Percentiles rank a stretch among this genome's conserved stretches.
Evolutionary conservation across 2,329 filamentous ascomycete genomes (phyloP).

Genomic region (Podosphaera fusca): DNA sequence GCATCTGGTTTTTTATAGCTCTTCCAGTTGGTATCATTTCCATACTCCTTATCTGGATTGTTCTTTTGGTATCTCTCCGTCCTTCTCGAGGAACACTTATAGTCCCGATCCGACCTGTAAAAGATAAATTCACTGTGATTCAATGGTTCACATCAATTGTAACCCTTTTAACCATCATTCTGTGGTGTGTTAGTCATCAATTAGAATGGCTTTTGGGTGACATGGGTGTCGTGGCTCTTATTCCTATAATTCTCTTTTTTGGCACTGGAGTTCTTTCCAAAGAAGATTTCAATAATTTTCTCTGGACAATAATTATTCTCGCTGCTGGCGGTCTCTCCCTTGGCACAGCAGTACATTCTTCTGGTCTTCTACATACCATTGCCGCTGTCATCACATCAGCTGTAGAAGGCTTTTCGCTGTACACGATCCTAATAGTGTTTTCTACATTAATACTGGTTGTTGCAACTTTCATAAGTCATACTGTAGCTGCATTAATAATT

Average conservation of each 20-base stretch:
- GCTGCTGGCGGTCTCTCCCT: constrained; percentile 81
- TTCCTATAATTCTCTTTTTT: constrained; percentile 89
- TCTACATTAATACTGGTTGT: constrained; percentile 67
- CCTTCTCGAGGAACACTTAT: constrained; percentile 72
- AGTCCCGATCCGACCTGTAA: constrained; percentile 72
- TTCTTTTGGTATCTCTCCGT: constrained; percentile 67
- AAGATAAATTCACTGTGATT: constrained; percentile 65
- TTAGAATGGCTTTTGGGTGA: constrained; percentile 77
- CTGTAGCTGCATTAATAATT: constrained; percentile 85
- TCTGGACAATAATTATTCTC: constrained; percentile 98
- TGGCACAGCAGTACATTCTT: constrained; percentile 83
- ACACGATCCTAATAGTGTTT: constrained; percentile 71
- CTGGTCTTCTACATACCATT: constrained; percentile 73
- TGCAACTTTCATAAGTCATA: constrained; percentile 94
- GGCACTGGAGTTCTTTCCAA: constrained; percentile 90
- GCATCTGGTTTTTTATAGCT: constrained; percentile 89
- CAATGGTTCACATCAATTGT: constrained; percentile 84
- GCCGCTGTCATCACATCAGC: constrained; percentile 49
- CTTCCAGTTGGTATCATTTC: constrained; percentile 82
- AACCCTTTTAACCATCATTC: constrained; percentile 59
- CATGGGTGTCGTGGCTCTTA: constrained; percentile 95
- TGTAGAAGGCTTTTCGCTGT: constrained; percentile 61
- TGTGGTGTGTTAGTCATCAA: constrained; percentile 87
- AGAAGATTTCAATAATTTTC: constrained; percentile 98
- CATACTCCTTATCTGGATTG: constrained; percentile 67